Conservation (phyloP, 23 red algal genomes). For the Gracilaria domingensis region DNA sequence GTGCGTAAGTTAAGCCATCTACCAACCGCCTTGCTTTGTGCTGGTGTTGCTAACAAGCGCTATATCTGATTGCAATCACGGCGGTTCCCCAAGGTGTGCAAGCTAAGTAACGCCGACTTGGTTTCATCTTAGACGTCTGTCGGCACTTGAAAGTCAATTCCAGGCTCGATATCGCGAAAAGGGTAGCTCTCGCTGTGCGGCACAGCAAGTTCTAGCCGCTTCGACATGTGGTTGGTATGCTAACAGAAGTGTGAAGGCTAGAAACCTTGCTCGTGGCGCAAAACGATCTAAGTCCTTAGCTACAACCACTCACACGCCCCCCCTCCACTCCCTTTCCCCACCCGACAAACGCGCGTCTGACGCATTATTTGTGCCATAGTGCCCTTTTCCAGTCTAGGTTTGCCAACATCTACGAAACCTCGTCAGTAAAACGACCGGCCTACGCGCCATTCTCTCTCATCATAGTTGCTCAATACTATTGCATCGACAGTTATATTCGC, state of each 20-base stretch:
- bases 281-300: too few relatives aligned
- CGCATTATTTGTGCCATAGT: not conserved
- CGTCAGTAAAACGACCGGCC: conserved; percentile 92
- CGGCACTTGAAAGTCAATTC: not conserved
- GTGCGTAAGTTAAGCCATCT: conserved; percentile 79
- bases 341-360: too few relatives aligned
- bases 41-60: too few relatives aligned
- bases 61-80: not conserved
- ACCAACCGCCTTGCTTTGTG: too few relatives aligned
- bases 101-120: conserved; percentile 39
- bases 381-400: conserved; percentile 7
- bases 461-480: conserved; percentile 75
- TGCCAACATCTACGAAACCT: conserved; percentile 89
- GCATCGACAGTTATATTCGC: conserved; percentile 27
- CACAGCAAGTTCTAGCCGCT: not conserved
- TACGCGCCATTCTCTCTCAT: conserved; percentile 89
- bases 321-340: too few relatives aligned
- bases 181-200: not conserved
- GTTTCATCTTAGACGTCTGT: too few relatives aligned
- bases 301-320: not conserved
- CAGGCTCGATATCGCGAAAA: not conserved
- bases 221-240: not conserved
- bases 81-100: conserved; percentile 51
- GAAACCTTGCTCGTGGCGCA: too few relatives aligned
- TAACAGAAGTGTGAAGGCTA: too few relatives aligned